phyloP scores from a whole-genome alignment of 352 stramenopile genomes.

The Phytophthora lateralis region DNA sequence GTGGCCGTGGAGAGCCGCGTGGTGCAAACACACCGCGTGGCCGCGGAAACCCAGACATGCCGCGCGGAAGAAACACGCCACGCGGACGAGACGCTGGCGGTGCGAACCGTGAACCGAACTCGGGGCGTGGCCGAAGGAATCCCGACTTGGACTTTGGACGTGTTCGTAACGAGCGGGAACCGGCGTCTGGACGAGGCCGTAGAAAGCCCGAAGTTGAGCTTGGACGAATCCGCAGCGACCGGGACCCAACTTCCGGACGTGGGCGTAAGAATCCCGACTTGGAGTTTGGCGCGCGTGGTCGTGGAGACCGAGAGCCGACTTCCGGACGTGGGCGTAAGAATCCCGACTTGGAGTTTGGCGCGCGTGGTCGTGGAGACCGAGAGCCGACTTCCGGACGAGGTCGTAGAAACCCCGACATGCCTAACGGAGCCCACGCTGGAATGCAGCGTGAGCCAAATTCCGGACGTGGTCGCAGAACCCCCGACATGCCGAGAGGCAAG shows the following conservation, averaged over 20 bases:
- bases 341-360: no score
- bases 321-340: conserved; percentile 16
- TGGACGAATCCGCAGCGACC: background rate
- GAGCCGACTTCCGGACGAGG: conserved; percentile 24
- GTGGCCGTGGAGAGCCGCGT: conserved; percentile 2
- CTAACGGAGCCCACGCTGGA: conserved; percentile 9
- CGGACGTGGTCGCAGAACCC: conserved; percentile 15
- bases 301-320: background rate
- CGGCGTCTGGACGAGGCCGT: conserved; percentile 7
- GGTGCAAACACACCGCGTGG: conserved; percentile 15
- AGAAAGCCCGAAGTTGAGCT: conserved; percentile 9
- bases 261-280: background rate
- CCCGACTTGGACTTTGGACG: conserved; percentile 13
- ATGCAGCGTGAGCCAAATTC: conserved; percentile 23
- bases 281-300: background rate
- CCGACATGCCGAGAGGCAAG: background rate
- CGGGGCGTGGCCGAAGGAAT: background rate
- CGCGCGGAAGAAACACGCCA: conserved; percentile 1
- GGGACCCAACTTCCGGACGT: background rate
- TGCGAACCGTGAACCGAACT: conserved; percentile 4
- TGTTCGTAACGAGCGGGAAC: conserved; percentile 8
- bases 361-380: conserved; percentile 1
- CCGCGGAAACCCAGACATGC: conserved; percentile 23
- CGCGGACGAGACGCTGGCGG: background rate
- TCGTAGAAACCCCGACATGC: conserved; percentile 7